Conservation (phyloP, 805 yeast species). For the Blastobotrys terrestris region DNA sequence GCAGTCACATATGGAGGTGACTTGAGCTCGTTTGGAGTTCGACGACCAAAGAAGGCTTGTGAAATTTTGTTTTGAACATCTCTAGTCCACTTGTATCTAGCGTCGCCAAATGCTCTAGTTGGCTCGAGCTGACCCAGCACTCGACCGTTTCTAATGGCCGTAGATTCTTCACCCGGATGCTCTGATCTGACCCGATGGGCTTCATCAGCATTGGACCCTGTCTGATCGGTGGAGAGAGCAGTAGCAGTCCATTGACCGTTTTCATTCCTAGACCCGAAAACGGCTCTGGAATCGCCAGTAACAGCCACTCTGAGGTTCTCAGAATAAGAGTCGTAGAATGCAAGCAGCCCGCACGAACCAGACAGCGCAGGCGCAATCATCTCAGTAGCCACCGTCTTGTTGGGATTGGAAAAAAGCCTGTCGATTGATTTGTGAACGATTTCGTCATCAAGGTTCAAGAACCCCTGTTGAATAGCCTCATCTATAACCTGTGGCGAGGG, state of each 20-base stretch:
- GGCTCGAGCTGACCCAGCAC: slow-evolving; percentile 93
- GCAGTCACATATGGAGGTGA: slow-evolving; percentile 99
- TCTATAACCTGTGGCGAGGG: slow-evolving; percentile 70
- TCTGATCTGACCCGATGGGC: slow-evolving; percentile 75
- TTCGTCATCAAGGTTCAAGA: slow-evolving; percentile 76
- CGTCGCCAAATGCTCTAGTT: slow-evolving; percentile 95
- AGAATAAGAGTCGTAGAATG: slow-evolving; percentile 76
- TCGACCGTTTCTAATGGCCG: slow-evolving; percentile 79
- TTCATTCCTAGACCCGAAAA: slow-evolving; percentile 55
- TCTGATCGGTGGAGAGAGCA: slow-evolving; percentile 84
- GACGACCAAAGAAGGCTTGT: slow-evolving; percentile 73
- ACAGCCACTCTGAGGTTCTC: slow-evolving; percentile 80
- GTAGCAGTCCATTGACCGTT: slow-evolving; percentile 78
- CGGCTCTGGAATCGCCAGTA: slow-evolving; percentile 92
- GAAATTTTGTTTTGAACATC: slow-evolving; percentile 69
- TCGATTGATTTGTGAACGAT: slow-evolving; percentile 72
- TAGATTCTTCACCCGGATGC: slow-evolving; percentile 81
- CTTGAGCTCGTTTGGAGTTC: slow-evolving; percentile 55
- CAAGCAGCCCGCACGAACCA: slow-evolving; percentile 88
- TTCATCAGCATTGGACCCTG: slow-evolving; percentile 86
- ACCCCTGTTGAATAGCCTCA: slow-evolving; percentile 74
- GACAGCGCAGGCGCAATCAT: slow-evolving; percentile 86
- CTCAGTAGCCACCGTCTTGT: slow-evolving; percentile 57
- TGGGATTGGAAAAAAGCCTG: slow-evolving; percentile 59
- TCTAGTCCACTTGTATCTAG: slow-evolving; percentile 78